A percentile compares a stretch with the other conserved stretches of the same genome.
These are phyloP conservation scores for Syzygium aqueum DNA, from an alignment of 345 rosid genomes.

Conservation along the genomic window DNA sequence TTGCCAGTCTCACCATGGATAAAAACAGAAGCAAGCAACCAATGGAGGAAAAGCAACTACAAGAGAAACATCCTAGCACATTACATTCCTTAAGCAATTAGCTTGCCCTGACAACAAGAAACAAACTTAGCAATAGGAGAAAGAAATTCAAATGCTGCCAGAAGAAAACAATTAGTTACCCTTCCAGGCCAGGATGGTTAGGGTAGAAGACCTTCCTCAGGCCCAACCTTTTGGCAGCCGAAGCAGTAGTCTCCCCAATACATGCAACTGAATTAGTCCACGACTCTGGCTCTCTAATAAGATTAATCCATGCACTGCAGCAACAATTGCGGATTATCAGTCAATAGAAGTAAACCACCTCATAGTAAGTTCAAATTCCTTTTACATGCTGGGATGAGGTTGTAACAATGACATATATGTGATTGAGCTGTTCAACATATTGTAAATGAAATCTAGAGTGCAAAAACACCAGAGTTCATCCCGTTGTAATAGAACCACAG, in stretches of 20 bases:
- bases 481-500: not conserved
- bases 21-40: not conserved
- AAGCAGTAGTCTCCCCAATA: conserved; percentile 94
- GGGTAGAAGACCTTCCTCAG: conserved; percentile 67
- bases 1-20: not conserved
- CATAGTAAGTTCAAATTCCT: not conserved
- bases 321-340: conserved; percentile 5
- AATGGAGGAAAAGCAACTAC: not conserved
- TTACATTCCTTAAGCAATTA: not conserved
- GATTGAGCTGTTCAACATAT: not conserved
- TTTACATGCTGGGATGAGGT: not conserved
- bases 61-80: not conserved
- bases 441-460: not conserved
- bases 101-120: not conserved
- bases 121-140: not conserved
- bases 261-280: conserved; percentile 74
- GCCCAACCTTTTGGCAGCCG: conserved; percentile 72
- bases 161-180: conserved; percentile 32
- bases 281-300: conserved; percentile 39
- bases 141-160: not conserved
- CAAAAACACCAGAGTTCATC: not conserved
- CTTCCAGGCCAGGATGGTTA: conserved; percentile 75
- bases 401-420: not conserved
- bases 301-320: conserved; percentile 70
- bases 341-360: not conserved